Conservation (phyloP, 257 asterid species). For the Verbascum thapsus region DNA sequence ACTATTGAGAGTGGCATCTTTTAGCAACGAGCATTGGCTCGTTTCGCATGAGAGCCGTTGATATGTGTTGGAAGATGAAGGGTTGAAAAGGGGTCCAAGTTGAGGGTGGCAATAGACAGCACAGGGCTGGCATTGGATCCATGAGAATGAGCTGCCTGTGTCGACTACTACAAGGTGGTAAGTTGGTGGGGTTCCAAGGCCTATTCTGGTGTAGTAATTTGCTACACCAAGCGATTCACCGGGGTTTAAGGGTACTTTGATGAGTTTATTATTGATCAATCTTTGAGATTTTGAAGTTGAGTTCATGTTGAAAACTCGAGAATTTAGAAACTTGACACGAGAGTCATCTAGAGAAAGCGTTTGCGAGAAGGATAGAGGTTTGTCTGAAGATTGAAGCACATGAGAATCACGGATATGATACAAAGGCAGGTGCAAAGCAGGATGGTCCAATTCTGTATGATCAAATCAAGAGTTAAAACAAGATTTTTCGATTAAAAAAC, state of each 20-base stretch:
- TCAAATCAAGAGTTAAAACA: constrained; percentile 2
- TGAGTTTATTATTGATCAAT: constrained; percentile 25
- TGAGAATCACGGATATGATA: constrained; percentile 27
- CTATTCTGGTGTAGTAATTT: constrained; percentile 56
- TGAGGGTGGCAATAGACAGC: constrained; percentile 51
- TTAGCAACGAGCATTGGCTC: constrained; percentile 43
- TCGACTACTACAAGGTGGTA: constrained; percentile 52
- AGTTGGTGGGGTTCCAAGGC: constrained; percentile 56
- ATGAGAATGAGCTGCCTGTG: constrained; percentile 64
- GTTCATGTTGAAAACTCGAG: constrained; percentile 36
- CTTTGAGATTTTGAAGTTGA: constrained; percentile 18
- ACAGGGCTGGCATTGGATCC: constrained; percentile 54
- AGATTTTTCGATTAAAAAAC: too few species aligned
- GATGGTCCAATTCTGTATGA: constrained; percentile 35
- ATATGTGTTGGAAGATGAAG: constrained; percentile 45
- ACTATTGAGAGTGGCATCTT: constrained; percentile 48
- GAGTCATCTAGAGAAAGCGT: constrained; percentile 37
- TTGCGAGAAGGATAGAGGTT: constrained; percentile 28
- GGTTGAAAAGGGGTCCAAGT: constrained; percentile 42
- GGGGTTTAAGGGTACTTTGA: constrained; percentile 44
- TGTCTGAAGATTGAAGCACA: constrained; percentile 21
- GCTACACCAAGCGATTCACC: constrained; percentile 43
- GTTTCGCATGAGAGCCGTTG: constrained; percentile 35
- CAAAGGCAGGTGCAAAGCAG: constrained; percentile 45
- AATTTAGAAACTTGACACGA: constrained; percentile 44